Evolutionary conservation across 2,329 filamentous ascomycete genomes (phyloP).

Genomic region (Exophiala sideris): DNA sequence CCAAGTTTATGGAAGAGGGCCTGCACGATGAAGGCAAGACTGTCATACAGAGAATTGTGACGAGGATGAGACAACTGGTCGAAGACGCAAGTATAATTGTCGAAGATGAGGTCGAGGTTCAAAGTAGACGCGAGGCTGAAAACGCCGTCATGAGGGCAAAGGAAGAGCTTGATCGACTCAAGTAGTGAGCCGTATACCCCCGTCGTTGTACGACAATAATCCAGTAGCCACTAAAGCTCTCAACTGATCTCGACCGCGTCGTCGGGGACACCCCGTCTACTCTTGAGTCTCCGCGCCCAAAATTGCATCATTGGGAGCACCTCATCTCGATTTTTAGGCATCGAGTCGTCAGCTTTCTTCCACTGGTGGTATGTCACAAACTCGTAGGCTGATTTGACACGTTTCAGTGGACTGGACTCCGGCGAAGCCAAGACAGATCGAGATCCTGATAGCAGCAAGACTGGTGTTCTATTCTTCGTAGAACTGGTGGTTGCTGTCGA

Average conservation of each 20-base stretch:
- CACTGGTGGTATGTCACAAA: constrained; percentile 67
- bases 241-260: constrained; percentile 41
- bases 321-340: constrained; percentile 81
- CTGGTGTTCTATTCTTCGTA: constrained; percentile 39
- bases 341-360: constrained; percentile 68
- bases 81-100: constrained; percentile 41
- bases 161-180: constrained; percentile 39
- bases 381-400: constrained; percentile 63
- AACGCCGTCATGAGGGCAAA: constrained; percentile 46
- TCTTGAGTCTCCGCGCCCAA: constrained; percentile 45
- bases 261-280: constrained; percentile 44
- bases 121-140: constrained; percentile 39
- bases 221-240: neutral
- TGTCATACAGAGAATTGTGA: constrained; percentile 55
- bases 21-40: constrained; percentile 56
- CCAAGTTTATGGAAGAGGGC: constrained; percentile 50
- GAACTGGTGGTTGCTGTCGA: constrained; percentile 31
- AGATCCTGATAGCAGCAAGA: constrained; percentile 40
- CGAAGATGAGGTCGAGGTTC: constrained; percentile 33
- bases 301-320: constrained; percentile 88
- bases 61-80: constrained; percentile 47
- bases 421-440: constrained; percentile 47
- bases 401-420: constrained; percentile 61
- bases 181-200: constrained; percentile 2
- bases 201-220: neutral